Percentiles rank a stretch among this genome's conserved stretches.
Conservation (phyloP, 1,284 basidiomycete genomes). For the Fomes fomentarius region DNA sequence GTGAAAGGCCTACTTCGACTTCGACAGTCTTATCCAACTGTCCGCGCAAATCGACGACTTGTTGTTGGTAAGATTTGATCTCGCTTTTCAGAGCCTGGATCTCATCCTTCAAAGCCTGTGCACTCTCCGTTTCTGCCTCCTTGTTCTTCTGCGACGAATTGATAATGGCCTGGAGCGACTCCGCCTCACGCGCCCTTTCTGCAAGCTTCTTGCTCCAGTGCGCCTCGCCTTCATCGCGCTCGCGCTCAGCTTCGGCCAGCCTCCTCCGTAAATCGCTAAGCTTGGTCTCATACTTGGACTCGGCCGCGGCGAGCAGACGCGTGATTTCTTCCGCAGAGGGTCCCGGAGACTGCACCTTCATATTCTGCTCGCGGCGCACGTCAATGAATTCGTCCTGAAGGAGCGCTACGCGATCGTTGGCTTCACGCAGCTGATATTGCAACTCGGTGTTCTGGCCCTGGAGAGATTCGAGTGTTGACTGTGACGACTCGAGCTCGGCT, state of each 20-base stretch:
- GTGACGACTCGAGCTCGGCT: conserved; percentile 84
- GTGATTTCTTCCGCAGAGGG: conserved; percentile 71
- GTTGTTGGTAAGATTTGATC: conserved; percentile 46
- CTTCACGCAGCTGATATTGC: conserved; percentile 84
- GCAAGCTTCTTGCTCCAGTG: conserved; percentile 83
- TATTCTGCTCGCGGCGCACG: conserved; percentile 58
- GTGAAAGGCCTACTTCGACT: conserved; percentile 51
- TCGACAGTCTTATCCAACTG: conserved; percentile 57
- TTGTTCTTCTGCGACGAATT: conserved; percentile 58
- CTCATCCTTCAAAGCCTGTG: conserved; percentile 55
- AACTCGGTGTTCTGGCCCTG: conserved; percentile 82
- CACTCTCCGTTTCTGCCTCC: conserved; percentile 61
- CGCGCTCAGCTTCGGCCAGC: conserved; percentile 63
- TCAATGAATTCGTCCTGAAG: conserved; percentile 78
- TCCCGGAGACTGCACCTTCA: conserved; percentile 45
- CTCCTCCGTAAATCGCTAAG: conserved; percentile 70
- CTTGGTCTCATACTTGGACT: conserved; percentile 76
- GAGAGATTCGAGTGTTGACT: conserved; percentile 72
- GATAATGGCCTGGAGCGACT: conserved; percentile 66
- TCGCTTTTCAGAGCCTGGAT: conserved; percentile 58
- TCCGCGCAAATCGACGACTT: conserved; percentile 50
- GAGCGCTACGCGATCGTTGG: conserved; percentile 68
- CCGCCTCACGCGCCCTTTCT: conserved; percentile 78
- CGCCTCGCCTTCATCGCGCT: conserved; percentile 79
- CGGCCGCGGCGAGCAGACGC: conserved; percentile 75